A percentile compares a stretch with the other conserved stretches of the same genome.
Evolutionary conservation across 179 eudicot species (phyloP).

Genomic region (Vitellaria paradoxa): DNA sequence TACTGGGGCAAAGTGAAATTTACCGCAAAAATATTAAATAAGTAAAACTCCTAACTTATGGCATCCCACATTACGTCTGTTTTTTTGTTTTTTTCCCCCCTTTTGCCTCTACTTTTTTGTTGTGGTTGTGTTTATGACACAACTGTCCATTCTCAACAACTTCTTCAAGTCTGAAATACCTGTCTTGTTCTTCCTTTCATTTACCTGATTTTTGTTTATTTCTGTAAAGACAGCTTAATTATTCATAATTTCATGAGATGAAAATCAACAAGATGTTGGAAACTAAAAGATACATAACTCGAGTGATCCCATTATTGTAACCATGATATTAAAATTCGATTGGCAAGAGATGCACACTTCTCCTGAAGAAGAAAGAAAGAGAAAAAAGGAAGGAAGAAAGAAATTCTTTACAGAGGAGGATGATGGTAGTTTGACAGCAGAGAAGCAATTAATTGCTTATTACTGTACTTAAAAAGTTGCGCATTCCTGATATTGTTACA

Average conservation of each 20-base stretch:
- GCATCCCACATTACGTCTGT: not conserved
- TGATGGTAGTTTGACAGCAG: not conserved
- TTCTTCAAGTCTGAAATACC: not conserved
- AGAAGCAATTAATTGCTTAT: not conserved
- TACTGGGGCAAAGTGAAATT: too few relatives aligned
- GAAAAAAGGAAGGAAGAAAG: not conserved
- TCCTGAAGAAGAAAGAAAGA: not conserved
- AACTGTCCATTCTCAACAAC: not conserved
- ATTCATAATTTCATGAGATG: not conserved
- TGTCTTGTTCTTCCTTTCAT: not conserved
- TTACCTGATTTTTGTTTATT: not conserved
- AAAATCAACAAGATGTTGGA: not conserved
- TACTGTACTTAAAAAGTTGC: not conserved
- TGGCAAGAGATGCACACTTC: not conserved
- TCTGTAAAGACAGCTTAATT: too few relatives aligned
- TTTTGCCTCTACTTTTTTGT: not conserved
- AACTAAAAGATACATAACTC: not conserved
- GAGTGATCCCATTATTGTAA: not conserved
- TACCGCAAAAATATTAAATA: not conserved
- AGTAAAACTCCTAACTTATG: not conserved
- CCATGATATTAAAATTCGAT: not conserved
- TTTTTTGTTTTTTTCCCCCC: too few relatives aligned
- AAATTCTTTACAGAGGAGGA: not conserved
- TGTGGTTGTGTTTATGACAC: not conserved
- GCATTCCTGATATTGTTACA: slow-evolving; percentile 3